Conservation (phyloP, 2,329 filamentous ascomycete genomes). For the Fusarium nisikadoi region DNA sequence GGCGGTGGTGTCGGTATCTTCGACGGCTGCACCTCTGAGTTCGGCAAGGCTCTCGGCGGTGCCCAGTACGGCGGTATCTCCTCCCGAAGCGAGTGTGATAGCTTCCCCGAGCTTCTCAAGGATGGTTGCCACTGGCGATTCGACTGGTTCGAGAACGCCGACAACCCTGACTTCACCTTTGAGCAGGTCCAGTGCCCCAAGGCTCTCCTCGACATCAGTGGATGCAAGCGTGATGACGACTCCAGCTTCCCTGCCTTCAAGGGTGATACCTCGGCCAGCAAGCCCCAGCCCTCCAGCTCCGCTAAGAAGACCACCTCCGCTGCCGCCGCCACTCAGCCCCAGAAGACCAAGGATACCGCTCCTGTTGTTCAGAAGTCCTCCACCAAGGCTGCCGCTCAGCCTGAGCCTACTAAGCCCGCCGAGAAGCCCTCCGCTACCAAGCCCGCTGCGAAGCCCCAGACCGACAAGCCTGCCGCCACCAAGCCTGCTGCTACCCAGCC, state of each 20-base stretch:
- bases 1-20: constrained; percentile 67
- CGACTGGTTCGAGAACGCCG: constrained; percentile 69
- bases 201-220: constrained; percentile 55
- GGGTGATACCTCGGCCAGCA: constrained; percentile 17
- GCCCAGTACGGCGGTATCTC: constrained; percentile 68
- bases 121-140: constrained; percentile 71
- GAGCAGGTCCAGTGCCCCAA: constrained; percentile 66
- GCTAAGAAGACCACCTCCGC: constrained; percentile 2
- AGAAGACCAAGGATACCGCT: constrained; percentile 18
- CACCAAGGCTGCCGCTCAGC: constrained; percentile 11
- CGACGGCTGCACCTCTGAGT: constrained; percentile 63
- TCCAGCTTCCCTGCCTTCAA: constrained; percentile 42
- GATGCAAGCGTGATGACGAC: constrained; percentile 50
- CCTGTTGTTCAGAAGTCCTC: constrained; percentile 25
- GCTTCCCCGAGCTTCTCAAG: constrained; percentile 64
- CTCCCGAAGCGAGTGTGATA: constrained; percentile 61
- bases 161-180: constrained; percentile 67
- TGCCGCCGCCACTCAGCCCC: constrained; percentile 5
- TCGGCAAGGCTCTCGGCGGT: constrained; percentile 57
- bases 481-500: constrained; percentile 15
- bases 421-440: not conserved
- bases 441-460: not conserved
- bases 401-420: constrained; percentile 8
- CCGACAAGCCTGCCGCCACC: not conserved
- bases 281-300: constrained; percentile 13